Conservation (phyloP, 2,329 filamentous ascomycete genomes). For the Ascochyta pisi region DNA sequence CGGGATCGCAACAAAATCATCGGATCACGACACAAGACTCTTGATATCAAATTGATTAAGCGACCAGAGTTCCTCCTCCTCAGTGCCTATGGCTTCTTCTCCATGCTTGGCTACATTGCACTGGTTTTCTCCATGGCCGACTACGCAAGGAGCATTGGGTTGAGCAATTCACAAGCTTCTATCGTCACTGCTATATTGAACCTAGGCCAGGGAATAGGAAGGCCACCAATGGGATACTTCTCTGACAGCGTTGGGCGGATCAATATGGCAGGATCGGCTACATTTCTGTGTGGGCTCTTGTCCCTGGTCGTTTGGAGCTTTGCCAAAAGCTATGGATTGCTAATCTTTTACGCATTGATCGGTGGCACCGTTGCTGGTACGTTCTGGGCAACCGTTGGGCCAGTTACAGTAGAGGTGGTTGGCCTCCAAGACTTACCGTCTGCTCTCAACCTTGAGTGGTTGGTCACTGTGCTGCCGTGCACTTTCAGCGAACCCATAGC, state of each 20-base stretch:
- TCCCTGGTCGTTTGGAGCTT: slow-evolving; percentile 57
- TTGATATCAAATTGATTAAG: slow-evolving; percentile 46
- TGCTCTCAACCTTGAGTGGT: slow-evolving; percentile 46
- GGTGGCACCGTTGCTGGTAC: slow-evolving; percentile 56
- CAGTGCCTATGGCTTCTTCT: slow-evolving; percentile 53
- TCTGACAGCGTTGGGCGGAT: slow-evolving; percentile 57
- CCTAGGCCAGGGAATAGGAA: slow-evolving; percentile 56
- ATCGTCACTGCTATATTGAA: slow-evolving; percentile 55
- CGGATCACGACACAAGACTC: slow-evolving; percentile 38
- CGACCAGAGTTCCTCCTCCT: slow-evolving; percentile 48
- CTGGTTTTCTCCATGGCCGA: slow-evolving; percentile 58
- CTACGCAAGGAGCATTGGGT: slow-evolving; percentile 54
- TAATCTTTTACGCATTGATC: slow-evolving; percentile 54
- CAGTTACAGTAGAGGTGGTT: slow-evolving; percentile 47
- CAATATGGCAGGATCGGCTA: slow-evolving; percentile 50
- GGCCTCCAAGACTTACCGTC: slow-evolving; percentile 48
- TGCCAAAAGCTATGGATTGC: slow-evolving; percentile 51
- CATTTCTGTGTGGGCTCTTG: slow-evolving; percentile 48
- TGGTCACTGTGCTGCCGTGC: slow-evolving; percentile 36
- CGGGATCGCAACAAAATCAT: slow-evolving; percentile 43
- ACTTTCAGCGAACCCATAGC: slow-evolving; percentile 5
- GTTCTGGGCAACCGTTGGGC: slow-evolving; percentile 55
- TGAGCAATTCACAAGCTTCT: slow-evolving; percentile 50
- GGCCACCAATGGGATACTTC: slow-evolving; percentile 55
- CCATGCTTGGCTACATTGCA: slow-evolving; percentile 57